Evolutionary conservation across 306 rosid species (phyloP).

Genomic region (Glycine tomentella): DNA sequence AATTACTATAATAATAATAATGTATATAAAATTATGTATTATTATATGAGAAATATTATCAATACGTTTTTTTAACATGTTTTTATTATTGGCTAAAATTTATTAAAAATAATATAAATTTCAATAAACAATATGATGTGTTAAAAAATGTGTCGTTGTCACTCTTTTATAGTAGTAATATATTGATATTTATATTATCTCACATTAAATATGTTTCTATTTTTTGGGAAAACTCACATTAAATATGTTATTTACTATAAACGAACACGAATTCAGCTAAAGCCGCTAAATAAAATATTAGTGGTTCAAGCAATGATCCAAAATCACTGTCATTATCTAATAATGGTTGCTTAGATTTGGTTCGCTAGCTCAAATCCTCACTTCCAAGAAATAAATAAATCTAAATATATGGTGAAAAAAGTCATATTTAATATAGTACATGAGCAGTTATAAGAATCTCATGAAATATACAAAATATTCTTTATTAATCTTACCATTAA

Average conservation of each 20-base stretch:
- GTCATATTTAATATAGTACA: background rate
- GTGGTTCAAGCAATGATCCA: background rate
- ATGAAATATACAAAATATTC: background rate
- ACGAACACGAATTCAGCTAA: background rate
- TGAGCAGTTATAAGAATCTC: background rate
- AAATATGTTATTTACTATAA: background rate
- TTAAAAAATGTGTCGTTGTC: background rate
- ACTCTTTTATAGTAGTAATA: too few relatives aligned
- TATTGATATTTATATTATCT: too few relatives aligned
- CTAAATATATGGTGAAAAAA: background rate
- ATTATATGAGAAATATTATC: too few relatives aligned
- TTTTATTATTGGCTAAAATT: too few relatives aligned
- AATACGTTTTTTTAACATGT: too few relatives aligned
- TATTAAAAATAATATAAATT: too few relatives aligned
- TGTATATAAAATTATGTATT: background rate
- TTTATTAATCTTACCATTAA: background rate
- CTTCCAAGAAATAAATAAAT: background rate
- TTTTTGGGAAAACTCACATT: background rate
- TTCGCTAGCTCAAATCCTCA: background rate
- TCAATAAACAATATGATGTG: too few relatives aligned
- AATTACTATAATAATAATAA: too few relatives aligned
- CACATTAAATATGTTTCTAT: background rate
- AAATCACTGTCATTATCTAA: background rate
- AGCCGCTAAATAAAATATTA: background rate
- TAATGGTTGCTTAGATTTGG: constrained; percentile 10